Evolutionary conservation across 2,329 filamentous ascomycete species (phyloP).

Genomic region (Lecanicillium sp.): DNA sequence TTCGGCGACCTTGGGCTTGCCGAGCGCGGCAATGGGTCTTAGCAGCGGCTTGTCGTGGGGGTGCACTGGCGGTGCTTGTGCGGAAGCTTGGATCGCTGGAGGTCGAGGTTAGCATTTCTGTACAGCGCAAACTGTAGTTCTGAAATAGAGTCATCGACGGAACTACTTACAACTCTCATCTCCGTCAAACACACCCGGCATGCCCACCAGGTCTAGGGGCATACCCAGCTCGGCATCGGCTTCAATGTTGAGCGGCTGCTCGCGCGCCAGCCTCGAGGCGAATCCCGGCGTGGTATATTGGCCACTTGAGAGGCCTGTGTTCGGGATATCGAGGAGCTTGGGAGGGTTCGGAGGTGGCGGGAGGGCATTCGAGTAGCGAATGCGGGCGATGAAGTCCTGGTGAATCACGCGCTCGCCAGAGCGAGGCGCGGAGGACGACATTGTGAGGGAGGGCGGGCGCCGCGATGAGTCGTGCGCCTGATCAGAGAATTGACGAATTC

Average conservation of each 20-base stretch:
- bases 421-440: conserved; percentile 32
- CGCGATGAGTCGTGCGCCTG: conserved; percentile 10
- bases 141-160: too few species aligned
- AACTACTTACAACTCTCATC: conserved; percentile 84
- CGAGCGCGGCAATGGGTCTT: conserved; percentile 74
- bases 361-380: conserved; percentile 91
- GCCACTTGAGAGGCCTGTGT: conserved; percentile 77
- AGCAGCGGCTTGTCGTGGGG: conserved; percentile 80
- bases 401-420: conserved; percentile 60
- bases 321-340: conserved; percentile 94
- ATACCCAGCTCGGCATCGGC: conserved; percentile 96
- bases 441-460: conserved; percentile 15
- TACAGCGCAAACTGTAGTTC: too few species aligned
- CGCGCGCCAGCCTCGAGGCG: conserved; percentile 79
- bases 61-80: conserved; percentile 65
- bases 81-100: conserved; percentile 73
- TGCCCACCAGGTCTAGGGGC: conserved; percentile 90
- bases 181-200: conserved; percentile 90
- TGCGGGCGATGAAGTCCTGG: conserved; percentile 95
- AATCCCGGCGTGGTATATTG: conserved; percentile 90
- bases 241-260: conserved; percentile 93
- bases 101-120: neutral
- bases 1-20: conserved; percentile 72
- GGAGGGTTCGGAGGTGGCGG: conserved; percentile 91
- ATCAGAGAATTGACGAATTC: neutral